Evolutionary conservation across 139 green algal species (phyloP).

Genomic region (Penium margaritaceum): DNA sequence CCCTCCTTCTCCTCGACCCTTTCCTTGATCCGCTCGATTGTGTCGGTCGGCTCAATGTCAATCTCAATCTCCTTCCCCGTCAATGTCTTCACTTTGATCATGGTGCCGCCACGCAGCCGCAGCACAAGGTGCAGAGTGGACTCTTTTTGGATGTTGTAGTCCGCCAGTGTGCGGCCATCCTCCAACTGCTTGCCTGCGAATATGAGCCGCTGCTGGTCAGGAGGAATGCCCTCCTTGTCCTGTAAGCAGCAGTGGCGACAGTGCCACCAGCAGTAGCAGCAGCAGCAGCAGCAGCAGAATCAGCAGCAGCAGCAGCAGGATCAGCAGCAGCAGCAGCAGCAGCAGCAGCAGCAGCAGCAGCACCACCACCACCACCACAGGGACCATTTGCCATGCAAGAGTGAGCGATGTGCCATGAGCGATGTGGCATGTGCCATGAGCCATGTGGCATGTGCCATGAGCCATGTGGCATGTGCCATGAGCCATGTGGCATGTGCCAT

Average conservation of each 20-base stretch:
- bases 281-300: too few species aligned
- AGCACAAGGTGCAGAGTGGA: conserved; percentile 57
- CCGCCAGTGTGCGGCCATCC: conserved; percentile 51
- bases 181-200: conserved; percentile 59
- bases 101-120: conserved; percentile 53
- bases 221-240: conserved; percentile 53
- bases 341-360: too few species aligned
- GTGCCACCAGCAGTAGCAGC: too few species aligned
- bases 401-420: too few species aligned
- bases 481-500: too few species aligned
- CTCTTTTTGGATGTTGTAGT: conserved; percentile 62
- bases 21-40: conserved; percentile 97
- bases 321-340: too few species aligned
- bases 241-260: background rate
- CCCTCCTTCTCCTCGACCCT: conserved; percentile 98
- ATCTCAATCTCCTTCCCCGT: conserved; percentile 99
- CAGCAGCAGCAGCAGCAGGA: too few species aligned
- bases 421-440: too few species aligned
- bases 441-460: too few species aligned
- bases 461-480: too few species aligned
- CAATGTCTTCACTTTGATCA: conserved; percentile 84
- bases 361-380: too few species aligned
- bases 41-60: conserved; percentile 95
- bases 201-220: conserved; percentile 56
- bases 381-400: too few species aligned